These are phyloP conservation scores for Periglandula ipomoeae DNA, from an alignment of 2,329 filamentous ascomycete species.

Conservation along the genomic window DNA sequence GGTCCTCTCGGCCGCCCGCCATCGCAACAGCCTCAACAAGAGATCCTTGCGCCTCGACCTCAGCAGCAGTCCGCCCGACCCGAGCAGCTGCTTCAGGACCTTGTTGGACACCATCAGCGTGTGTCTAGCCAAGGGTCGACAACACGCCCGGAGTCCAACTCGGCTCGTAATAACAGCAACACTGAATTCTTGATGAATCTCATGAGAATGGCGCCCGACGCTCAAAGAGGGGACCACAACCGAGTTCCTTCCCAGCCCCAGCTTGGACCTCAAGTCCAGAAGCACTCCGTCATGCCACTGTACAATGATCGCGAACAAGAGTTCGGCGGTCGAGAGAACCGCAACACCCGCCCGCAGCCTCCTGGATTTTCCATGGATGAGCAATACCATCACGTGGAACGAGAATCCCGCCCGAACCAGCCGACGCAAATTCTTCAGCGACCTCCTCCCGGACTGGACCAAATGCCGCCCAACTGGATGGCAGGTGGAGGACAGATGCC, in stretches of 20 bases:
- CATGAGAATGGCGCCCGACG: slow-evolving; percentile 51
- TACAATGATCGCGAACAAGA: slow-evolving; percentile 41
- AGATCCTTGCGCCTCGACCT: slow-evolving; percentile 42
- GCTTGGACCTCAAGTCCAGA: slow-evolving; percentile 10
- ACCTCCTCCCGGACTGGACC: slow-evolving; percentile 52
- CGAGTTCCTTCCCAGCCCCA: slow-evolving; percentile 10
- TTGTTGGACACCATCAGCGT: slow-evolving; percentile 50
- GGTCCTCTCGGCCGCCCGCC: slow-evolving; percentile 32
- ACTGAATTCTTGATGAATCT: slow-evolving; percentile 80
- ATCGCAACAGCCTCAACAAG: slow-evolving; percentile 33
- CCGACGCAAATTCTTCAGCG: slow-evolving; percentile 58
- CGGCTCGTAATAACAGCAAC: slow-evolving; percentile 48
- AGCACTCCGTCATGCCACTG: slow-evolving; percentile 36
- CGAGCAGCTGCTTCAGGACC: slow-evolving; percentile 52
- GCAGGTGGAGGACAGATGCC: slow-evolving; percentile 34
- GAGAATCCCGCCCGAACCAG: slow-evolving; percentile 39
- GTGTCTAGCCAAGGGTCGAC: slow-evolving; percentile 40
- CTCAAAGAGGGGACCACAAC: slow-evolving; percentile 41
- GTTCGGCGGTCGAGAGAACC: slow-evolving; percentile 25
- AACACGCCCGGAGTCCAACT: slow-evolving; percentile 33
- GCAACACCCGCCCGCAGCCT: slow-evolving; percentile 32
- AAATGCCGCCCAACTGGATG: slow-evolving; percentile 49
- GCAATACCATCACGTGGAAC: slow-evolving; percentile 38
- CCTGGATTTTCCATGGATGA: slow-evolving; percentile 46
- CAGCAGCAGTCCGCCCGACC: slow-evolving; percentile 43